These are phyloP conservation scores for Sistotremastrum niveocremeum DNA, from an alignment of 768 basidiomycete species.

Conservation along the genomic window DNA sequence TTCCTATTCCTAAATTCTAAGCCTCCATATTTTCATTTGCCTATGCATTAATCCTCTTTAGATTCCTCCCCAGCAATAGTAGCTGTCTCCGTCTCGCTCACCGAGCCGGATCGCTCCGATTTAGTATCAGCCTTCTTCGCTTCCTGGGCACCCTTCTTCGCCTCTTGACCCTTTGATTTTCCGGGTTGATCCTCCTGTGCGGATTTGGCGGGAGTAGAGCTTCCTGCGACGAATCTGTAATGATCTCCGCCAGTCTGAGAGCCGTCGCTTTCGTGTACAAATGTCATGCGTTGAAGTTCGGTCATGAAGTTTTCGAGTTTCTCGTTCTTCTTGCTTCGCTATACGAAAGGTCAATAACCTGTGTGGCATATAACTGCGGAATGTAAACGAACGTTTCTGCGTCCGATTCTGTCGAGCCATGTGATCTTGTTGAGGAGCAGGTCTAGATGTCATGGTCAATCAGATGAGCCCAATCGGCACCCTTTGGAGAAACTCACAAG, in stretches of 20 bases:
- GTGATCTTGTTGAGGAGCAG: conserved; percentile 23
- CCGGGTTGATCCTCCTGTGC: not conserved
- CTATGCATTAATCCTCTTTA: no score
- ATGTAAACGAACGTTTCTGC: conserved; percentile 9
- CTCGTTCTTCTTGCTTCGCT: conserved; percentile 21
- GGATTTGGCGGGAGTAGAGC: no score
- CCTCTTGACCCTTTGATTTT: not conserved
- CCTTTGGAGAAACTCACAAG: conserved; percentile 12
- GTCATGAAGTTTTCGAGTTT: conserved; percentile 26
- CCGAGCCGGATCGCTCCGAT: no score
- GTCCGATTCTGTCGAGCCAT: conserved; percentile 27
- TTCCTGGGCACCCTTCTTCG: not conserved
- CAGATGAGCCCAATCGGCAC: not conserved
- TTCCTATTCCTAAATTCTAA: no score
- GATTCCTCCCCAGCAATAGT: no score
- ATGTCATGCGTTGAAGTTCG: conserved; percentile 25
- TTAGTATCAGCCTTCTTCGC: not conserved
- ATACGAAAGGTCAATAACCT: not conserved
- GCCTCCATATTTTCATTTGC: no score
- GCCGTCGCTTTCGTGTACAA: conserved; percentile 22
- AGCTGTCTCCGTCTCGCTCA: no score
- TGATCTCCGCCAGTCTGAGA: no score
- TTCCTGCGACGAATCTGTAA: no score
- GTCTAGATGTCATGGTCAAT: conserved; percentile 8
- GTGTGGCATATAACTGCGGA: not conserved